Conservation (phyloP, 352 stramenopile species). For the Phytophthora hibernalis region DNA sequence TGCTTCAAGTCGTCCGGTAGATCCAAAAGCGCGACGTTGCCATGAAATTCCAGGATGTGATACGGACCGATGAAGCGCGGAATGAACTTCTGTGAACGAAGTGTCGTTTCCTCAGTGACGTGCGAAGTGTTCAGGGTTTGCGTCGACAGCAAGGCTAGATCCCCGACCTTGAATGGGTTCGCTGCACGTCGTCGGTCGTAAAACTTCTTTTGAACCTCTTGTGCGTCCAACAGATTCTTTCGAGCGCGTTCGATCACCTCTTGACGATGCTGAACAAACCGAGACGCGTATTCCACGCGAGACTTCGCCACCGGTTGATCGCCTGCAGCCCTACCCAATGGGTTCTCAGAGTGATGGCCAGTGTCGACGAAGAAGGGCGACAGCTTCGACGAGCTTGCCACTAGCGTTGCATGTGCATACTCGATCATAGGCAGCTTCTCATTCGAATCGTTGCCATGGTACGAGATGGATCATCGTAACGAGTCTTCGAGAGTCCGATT, state of each 20-base stretch:
- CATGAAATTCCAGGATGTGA: constrained; percentile 3
- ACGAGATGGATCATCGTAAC: constrained; percentile 7
- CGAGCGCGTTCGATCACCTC: constrained; percentile 8
- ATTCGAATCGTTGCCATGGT: constrained; percentile 19
- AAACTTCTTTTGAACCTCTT: constrained; percentile 8
- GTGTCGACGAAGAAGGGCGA: constrained; percentile 10
- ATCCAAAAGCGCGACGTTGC: constrained; percentile 17
- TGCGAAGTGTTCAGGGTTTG: constrained; percentile 12
- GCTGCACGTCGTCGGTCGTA: constrained; percentile 2
- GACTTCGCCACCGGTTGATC: neutral
- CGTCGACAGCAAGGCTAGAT: constrained; percentile 7
- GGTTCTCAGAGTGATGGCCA: neutral
- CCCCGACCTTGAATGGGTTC: constrained; percentile 12
- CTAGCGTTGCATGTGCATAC: constrained; percentile 11
- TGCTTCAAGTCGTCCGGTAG: constrained; percentile 8
- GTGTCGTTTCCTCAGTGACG: too few species aligned
- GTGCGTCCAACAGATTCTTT: constrained; percentile 2
- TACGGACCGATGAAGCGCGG: constrained; percentile 1
- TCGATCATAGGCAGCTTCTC: neutral
- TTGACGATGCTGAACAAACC: constrained; percentile 14
- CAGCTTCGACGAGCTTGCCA: constrained; percentile 7
- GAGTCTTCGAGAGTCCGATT: constrained; percentile 12
- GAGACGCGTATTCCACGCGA: constrained; percentile 8
- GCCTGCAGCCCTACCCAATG: neutral
- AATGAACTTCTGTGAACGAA: constrained; percentile 15